Evolutionary conservation across 1,139 yeast genomes (phyloP), one percentile per base, ranked within the genome.

Genomic region (Blastobotrys elegans): DNA sequence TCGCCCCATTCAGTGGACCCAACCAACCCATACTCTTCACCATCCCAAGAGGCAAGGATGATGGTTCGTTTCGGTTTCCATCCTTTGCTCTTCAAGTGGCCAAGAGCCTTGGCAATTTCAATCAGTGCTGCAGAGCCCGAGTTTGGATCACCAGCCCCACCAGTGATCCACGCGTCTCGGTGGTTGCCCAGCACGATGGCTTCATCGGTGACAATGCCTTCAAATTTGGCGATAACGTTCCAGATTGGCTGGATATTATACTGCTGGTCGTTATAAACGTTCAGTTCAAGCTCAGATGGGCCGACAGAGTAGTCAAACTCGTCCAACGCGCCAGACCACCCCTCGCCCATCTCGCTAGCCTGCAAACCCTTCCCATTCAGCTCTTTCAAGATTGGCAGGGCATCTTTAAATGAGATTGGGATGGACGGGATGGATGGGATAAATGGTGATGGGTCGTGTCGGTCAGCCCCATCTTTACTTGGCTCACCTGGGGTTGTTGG

Each of bases 401-500:
- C 80, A 42, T 81, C 85, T 37, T 67, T 65, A 55, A 71, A 79
- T 41, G 82, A 76, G 44, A 82, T 73, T 14, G 88, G 88, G 39
- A 82, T 61, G 20, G 78, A 76, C 5, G 88, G 88, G 49, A 82
- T 82, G 14, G 62, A 62, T 14, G 87, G 86, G 43, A 77, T 84
- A 4, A 71, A 61, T 16, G 59, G 53, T 47, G 62, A 55, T 0
- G 84, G 84, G 49, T 74, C 79, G 6, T 63, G 57, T 48, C 83
- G 69, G 29, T 70, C 64, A 18, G 75, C 75, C 0, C 60, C 61
- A 0, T 61, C 61, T 52, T 78, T 81, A 37, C 88, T 80, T 4
- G 94, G 81, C 58, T 79, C 81, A 0, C 92, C 92, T 18, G 95
- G 95, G 2, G 95, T 84, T 2, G 95, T 80, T 36, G 96, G 96